Evolutionary conservation across 2,329 filamentous ascomycete genomes (phyloP).

Genomic region (Neopestalotiopsis clavispora): DNA sequence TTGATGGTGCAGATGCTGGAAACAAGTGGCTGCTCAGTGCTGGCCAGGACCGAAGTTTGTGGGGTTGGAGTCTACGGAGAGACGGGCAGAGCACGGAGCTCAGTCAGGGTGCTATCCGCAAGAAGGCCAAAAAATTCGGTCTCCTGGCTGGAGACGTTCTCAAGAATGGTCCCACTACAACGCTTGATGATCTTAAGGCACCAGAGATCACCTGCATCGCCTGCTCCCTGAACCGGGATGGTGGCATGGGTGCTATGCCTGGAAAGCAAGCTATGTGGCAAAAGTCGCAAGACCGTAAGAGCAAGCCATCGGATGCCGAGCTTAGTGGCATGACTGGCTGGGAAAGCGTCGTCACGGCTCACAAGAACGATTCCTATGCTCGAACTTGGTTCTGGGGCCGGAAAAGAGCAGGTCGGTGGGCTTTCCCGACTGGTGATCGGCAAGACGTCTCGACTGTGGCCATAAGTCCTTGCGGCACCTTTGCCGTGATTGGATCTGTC

Average conservation of each 20-base stretch:
- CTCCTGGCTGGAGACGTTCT: slow-evolving; percentile 64
- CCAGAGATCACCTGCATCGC: slow-evolving; percentile 92
- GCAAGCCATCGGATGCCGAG: slow-evolving; percentile 68
- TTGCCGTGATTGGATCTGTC: slow-evolving; percentile 86
- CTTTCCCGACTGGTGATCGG: slow-evolving; percentile 83
- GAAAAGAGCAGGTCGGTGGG: slow-evolving; percentile 91
- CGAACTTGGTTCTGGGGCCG: slow-evolving; percentile 99
- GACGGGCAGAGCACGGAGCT: slow-evolving; percentile 94
- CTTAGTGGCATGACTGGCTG: slow-evolving; percentile 83
- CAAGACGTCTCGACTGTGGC: slow-evolving; percentile 85
- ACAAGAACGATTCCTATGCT: slow-evolving; percentile 81
- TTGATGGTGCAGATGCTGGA: slow-evolving; percentile 84
- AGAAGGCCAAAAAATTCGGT: slow-evolving; percentile 88
- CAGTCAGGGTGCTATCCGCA: slow-evolving; percentile 86
- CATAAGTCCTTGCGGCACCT: slow-evolving; percentile 90
- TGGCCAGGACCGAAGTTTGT: slow-evolving; percentile 87
- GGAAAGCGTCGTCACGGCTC: slow-evolving; percentile 96
- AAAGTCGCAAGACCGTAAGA: slow-evolving; percentile 68
- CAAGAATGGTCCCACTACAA: slow-evolving; percentile 64
- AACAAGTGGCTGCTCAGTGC: slow-evolving; percentile 96
- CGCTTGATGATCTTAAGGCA: slow-evolving; percentile 80
- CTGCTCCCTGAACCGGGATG: slow-evolving; percentile 90
- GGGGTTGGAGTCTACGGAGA: slow-evolving; percentile 93
- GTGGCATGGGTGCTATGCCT: slow-evolving; percentile 85
- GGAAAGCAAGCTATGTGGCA: slow-evolving; percentile 85